Evolutionary conservation across 257 asterid species (phyloP).

Genomic region (Solanum stenotomum): DNA sequence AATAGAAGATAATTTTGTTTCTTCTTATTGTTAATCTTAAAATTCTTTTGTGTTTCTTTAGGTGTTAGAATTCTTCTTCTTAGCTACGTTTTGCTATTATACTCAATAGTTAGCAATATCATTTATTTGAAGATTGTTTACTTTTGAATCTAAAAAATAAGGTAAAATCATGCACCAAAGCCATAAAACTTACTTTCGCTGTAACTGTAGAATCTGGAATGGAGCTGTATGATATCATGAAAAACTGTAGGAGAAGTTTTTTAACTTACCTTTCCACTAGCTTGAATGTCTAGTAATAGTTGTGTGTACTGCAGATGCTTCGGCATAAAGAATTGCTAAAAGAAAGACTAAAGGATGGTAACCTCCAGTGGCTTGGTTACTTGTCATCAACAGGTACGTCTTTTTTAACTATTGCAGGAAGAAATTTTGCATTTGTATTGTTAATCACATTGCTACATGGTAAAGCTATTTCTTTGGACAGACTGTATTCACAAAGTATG

Average conservation of each 20-base stretch:
- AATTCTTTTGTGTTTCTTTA: not conserved
- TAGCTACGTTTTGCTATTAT: not conserved
- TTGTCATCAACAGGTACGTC: slow-evolving; percentile 77
- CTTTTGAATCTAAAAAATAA: not conserved
- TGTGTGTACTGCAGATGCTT: slow-evolving; percentile 37
- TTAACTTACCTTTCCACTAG: not conserved
- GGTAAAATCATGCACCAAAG: not conserved
- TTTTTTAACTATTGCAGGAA: not conserved
- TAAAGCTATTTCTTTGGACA: not conserved
- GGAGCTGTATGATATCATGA: not conserved
- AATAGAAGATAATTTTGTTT: not conserved
- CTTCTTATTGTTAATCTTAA: not conserved
- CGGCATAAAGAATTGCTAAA: slow-evolving; percentile 33
- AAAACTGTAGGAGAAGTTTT: not conserved
- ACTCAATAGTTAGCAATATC: not conserved
- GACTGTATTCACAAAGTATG: not conserved
- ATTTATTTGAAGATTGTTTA: not conserved
- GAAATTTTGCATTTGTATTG: not conserved
- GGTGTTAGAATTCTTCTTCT: not conserved
- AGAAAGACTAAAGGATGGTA: slow-evolving; percentile 44
- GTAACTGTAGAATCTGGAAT: not conserved
- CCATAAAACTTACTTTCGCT: not conserved
- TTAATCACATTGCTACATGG: not conserved
- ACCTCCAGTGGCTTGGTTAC: slow-evolving; percentile 66
- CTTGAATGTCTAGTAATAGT: slow-evolving; percentile 5